A percentile compares a stretch with the other conserved stretches of the same genome.
These are phyloP conservation scores for Arachnomyces sp. DNA, from an alignment of 2,329 filamentous ascomycete genomes.

Conservation along the genomic window DNA sequence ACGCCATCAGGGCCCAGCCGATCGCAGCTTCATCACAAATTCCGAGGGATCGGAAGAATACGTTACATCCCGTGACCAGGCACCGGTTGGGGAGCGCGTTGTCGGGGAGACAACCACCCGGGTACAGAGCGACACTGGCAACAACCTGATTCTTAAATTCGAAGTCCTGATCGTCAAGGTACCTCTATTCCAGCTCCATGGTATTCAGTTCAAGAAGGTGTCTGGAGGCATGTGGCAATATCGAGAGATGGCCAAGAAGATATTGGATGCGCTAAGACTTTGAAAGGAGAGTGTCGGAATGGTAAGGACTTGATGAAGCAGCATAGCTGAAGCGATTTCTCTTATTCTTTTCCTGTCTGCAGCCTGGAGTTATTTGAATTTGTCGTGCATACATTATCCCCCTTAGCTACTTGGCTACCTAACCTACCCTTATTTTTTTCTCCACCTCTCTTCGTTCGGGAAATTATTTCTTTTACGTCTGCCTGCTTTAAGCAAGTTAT, in stretches of 20 bases:
- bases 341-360: background rate
- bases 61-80: constrained; percentile 39
- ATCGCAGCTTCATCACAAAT: constrained; percentile 69
- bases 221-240: constrained; percentile 96
- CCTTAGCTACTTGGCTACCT: too few relatives aligned
- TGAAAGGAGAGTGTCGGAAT: constrained; percentile 32
- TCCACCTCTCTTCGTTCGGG: too few relatives aligned
- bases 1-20: constrained; percentile 42
- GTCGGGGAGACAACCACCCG: constrained; percentile 86
- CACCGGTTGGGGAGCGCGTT: constrained; percentile 48
- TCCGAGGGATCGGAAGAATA: constrained; percentile 81
- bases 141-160: constrained; percentile 76
- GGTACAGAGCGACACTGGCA: constrained; percentile 80
- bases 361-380: too few relatives aligned
- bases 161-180: constrained; percentile 98
- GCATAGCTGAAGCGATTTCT: constrained; percentile 3
- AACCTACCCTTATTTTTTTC: too few relatives aligned
- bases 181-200: constrained; percentile 81
- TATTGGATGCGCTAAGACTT: constrained; percentile 75
- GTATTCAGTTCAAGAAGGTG: constrained; percentile 96
- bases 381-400: too few relatives aligned
- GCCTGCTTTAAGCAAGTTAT: too few relatives aligned
- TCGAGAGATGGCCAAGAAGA: constrained; percentile 96
- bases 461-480: too few relatives aligned
- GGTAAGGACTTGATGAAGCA: constrained; percentile 6